Base-by-base conservation (phyloP, 495 filamentous ascomycete genomes). In the Daldinia loculata region DNA sequence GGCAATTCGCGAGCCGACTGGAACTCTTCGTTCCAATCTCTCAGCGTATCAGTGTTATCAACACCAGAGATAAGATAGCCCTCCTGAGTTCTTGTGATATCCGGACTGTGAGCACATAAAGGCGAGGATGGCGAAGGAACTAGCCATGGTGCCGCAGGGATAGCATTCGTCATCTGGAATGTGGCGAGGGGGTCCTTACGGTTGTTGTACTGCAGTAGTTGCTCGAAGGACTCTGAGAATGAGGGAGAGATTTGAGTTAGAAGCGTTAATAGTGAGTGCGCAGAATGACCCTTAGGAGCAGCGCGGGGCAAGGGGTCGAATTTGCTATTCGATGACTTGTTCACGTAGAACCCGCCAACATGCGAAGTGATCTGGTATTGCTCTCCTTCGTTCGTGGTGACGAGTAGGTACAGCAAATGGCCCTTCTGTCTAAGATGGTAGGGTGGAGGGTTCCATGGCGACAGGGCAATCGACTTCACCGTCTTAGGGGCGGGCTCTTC, bases 11-110 rank as follows among this genome's bases (percentile, higher is more conserved):
- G 89, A 4, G 95, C 97, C 6, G 94, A 96, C 76, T 98, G 96
- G 79, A 99, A 97, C 75, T 99, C 96, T 79, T 99, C 96, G 75
- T 99, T 99, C 93, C 96, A 99, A 79, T 99, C 96, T 24, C 96
- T 87, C 71, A 99, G 80, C 0, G 95, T 95, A 71, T 99, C 96
- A 0, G 93, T 90, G 71, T 93, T 96, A 70, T 99, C 96, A 26
- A 92, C 90, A 8, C 96, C 96, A 34, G 91, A 86, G 50, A 97
- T 87, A 64, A 99, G 84, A 78, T 92, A 98, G 61, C 90, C 92
- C 82, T 99, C 96, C 80, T 99, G 96, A 17, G 94, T 90, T 41
- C 96, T 90, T 6, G 93, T 92, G 56, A 92, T 86, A 75, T 99
- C 96, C 17, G 94, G 70, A 72, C 90, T 88, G 78, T 98, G 96